Conservation (phyloP, 352 stramenopile species). For the Globisporangium camurandrum region DNA sequence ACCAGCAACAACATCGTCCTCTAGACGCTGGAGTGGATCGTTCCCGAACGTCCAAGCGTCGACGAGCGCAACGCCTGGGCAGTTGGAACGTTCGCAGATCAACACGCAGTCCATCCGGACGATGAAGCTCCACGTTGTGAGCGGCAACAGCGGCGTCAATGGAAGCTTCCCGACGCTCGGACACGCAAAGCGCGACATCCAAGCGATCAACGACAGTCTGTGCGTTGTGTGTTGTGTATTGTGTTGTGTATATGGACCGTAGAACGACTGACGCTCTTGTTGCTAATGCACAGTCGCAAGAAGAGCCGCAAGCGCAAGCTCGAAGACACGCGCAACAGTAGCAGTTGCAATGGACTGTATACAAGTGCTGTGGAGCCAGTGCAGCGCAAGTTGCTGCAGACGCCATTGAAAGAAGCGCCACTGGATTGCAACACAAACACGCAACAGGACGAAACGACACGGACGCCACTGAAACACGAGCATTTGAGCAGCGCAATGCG, state of each 20-base stretch:
- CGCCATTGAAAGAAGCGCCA: conserved; percentile 36
- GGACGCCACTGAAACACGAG: neutral
- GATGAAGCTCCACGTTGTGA: conserved; percentile 64
- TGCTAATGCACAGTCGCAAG: conserved; percentile 8
- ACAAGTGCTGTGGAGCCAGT: no score
- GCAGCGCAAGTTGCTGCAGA: conserved; percentile 70
- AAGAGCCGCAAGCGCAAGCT: conserved; percentile 58
- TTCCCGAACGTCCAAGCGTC: conserved; percentile 80
- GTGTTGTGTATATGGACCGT: neutral
- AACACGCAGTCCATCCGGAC: conserved; percentile 59
- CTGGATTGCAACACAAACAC: neutral
- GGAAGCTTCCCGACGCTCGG: conserved; percentile 29
- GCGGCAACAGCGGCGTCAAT: conserved; percentile 33
- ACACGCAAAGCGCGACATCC: conserved; percentile 56
- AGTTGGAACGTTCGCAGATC: conserved; percentile 56
- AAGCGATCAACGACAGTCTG: conserved; percentile 82
- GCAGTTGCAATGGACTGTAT: no score
- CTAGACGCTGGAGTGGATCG: conserved; percentile 28
- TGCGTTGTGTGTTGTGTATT: conserved; percentile 14
- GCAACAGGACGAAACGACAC: neutral
- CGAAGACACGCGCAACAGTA: conserved; percentile 24
- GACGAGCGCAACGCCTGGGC: conserved; percentile 60
- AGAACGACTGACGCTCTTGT: neutral
- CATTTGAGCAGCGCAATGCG: no score
- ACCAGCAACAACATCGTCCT: no score